A percentile compares a stretch with the other conserved stretches of the same genome.
Conservation (phyloP, 805 yeast genomes). For the Blastobotrys chiropterorum region DNA sequence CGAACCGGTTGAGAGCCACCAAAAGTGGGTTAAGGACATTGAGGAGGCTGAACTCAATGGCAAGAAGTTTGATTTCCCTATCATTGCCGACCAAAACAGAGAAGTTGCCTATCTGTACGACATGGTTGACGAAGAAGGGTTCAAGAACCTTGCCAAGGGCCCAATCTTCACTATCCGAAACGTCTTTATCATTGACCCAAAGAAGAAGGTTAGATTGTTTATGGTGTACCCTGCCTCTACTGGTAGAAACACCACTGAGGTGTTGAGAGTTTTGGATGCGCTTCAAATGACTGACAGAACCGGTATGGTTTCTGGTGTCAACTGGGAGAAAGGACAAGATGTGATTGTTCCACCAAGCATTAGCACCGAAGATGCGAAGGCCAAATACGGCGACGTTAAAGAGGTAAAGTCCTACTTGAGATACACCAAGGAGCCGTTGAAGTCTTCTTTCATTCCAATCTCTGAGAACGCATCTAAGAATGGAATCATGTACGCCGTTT, state of each 20-base stretch:
- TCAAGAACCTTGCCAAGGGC: conserved; percentile 66
- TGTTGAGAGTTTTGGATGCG: conserved; percentile 83
- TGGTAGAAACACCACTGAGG: conserved; percentile 92
- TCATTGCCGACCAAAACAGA: conserved; percentile 81
- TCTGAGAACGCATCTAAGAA: neutral
- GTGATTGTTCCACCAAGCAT: conserved; percentile 89
- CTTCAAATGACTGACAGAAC: conserved; percentile 68
- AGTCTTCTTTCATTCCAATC: neutral
- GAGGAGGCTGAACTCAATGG: conserved; percentile 71
- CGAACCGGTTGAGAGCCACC: conserved; percentile 72
- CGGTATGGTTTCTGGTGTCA: conserved; percentile 84
- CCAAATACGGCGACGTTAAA: conserved; percentile 79
- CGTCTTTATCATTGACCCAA: conserved; percentile 85
- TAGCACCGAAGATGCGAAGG: conserved; percentile 68
- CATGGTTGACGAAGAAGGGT: conserved; percentile 83
- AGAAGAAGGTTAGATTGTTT: conserved; percentile 79
- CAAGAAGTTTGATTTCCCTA: conserved; percentile 75
- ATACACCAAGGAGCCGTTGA: conserved; percentile 38
- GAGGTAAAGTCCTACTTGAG: conserved; percentile 89
- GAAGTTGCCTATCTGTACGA: conserved; percentile 79
- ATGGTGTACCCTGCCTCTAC: conserved; percentile 89
- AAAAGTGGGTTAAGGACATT: conserved; percentile 84
- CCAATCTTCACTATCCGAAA: conserved; percentile 85
- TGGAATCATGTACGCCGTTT: conserved; percentile 1
- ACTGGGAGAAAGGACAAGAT: conserved; percentile 87